Evolutionary conservation across 2,329 filamentous ascomycete species (phyloP), one percentile per base, ranked within the genome.

Genomic region (Ophiostoma populinum): DNA sequence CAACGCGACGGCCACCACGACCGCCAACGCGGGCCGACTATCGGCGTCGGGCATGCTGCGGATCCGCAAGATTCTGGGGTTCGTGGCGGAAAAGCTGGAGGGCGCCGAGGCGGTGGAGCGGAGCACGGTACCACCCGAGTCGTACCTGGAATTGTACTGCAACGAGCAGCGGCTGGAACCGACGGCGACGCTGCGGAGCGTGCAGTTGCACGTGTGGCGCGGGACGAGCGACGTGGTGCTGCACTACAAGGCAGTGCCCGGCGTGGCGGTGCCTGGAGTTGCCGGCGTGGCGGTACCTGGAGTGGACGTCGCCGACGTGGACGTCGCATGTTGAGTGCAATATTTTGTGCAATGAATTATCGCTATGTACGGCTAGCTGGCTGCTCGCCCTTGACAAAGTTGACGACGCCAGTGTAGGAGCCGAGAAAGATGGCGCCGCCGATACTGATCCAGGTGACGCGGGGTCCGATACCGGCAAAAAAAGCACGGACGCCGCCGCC

Each of bases 21-120:
- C n/a, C n/a, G n/a, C n/a, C n/a, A n/a, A n/a, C n/a, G n/a, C n/a
- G n/a, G n/a, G n/a, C n/a, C n/a, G n/a, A n/a, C n/a, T n/a, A n/a
- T n/a, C n/a, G n/a, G n/a, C n/a, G n/a, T n/a, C n/a, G n/a, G n/a
- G 87, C 37, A 95, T 98, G 90, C 65, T 98, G 34, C 72, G 90
- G 31, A 83, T 92, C 4, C 87, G 83, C 59, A 98, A 98, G 62
- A 90, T 98, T 16, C 59, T 95, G 39, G 73, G 75, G 0, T 98
- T 98, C 48, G 73, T 98, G 13, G 82, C 85, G 1, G 90, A 98
- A 55, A 70, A 86, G 36, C 87, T 98, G 39, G 87, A 95, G 24
- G 31, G 24, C 7, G 15, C 37, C 10, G 18, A 11, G 2, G 15
- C 24, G 7, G 37, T n/a, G n/a, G n/a, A 6, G 28, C 32, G 3